These are phyloP conservation scores for Fusarium redolens DNA, from an alignment of 2,329 filamentous ascomycete genomes.

Conservation along the genomic window DNA sequence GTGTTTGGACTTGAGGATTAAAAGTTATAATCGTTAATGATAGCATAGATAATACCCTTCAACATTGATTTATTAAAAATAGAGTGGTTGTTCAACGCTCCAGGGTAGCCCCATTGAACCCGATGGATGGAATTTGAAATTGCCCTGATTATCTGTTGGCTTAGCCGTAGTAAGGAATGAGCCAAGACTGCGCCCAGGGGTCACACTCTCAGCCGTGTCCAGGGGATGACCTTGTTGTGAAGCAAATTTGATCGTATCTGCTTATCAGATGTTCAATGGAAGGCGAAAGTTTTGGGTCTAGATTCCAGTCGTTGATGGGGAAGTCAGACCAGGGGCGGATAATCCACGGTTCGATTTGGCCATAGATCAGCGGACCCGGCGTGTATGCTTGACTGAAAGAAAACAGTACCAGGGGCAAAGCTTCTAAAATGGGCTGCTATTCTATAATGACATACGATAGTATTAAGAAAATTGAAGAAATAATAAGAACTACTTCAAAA, in stretches of 20 bases:
- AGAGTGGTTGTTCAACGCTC: not conserved
- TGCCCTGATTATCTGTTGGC: not conserved
- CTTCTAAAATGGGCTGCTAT: not conserved
- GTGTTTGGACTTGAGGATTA: not conserved
- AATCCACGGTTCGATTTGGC: not conserved
- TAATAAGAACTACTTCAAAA: not conserved
- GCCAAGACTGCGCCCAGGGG: constrained; percentile 1
- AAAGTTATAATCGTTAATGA: constrained; percentile 25
- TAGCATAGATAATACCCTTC: constrained; percentile 23
- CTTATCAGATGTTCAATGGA: constrained; percentile 13
- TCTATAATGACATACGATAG: too few species aligned
- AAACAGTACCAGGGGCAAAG: not conserved
- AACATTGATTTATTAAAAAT: not conserved
- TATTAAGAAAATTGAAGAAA: not conserved
- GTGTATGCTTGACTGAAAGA: not conserved
- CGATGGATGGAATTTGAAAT: not conserved
- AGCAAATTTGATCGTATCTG: constrained; percentile 3
- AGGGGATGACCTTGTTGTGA: not conserved
- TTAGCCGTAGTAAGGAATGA: not conserved
- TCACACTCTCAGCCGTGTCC: not conserved
- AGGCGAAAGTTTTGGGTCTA: constrained; percentile 17
- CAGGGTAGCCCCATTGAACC: not conserved
- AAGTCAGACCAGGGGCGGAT: constrained; percentile 26
- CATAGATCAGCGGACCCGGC: constrained; percentile 12
- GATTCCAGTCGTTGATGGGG: constrained; percentile 34